Percentiles rank a stretch among this genome's conserved stretches.
These are phyloP conservation scores for Phaseolus lunatus DNA, from an alignment of 306 rosid species.

Conservation along the genomic window DNA sequence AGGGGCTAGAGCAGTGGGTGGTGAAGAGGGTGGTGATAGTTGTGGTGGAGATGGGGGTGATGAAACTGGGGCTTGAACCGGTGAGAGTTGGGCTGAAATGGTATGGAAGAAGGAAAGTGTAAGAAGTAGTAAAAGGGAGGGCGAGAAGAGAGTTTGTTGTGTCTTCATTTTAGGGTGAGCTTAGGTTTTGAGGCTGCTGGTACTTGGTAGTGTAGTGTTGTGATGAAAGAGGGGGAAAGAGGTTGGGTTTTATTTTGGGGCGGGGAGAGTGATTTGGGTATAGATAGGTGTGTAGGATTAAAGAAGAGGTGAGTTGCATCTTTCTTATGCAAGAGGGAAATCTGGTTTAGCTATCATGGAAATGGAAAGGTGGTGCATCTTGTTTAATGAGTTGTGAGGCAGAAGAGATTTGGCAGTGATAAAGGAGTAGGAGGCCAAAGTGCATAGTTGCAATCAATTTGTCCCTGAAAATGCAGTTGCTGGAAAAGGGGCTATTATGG, in stretches of 20 bases:
- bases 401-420: background rate
- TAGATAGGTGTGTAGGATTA: slow-evolving; percentile 34
- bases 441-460: slow-evolving; percentile 26
- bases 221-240: slow-evolving; percentile 10
- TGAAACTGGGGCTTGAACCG: slow-evolving; percentile 45
- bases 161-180: slow-evolving; percentile 38
- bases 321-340: slow-evolving; percentile 5
- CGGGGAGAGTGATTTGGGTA: background rate
- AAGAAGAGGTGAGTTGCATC: slow-evolving; percentile 17
- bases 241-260: slow-evolving; percentile 46
- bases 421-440: background rate
- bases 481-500: slow-evolving; percentile 20
- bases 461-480: slow-evolving; percentile 3
- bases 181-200: background rate
- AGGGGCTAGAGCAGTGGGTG: slow-evolving; percentile 41
- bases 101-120: slow-evolving; percentile 35
- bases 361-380: slow-evolving; percentile 45
- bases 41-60: slow-evolving; percentile 6
- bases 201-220: background rate
- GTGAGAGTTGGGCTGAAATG: slow-evolving; percentile 49
- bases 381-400: slow-evolving; percentile 29
- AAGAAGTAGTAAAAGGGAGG: slow-evolving; percentile 41
- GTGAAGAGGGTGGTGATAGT: slow-evolving; percentile 7
- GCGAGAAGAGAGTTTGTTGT: slow-evolving; percentile 41
- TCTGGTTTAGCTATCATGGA: slow-evolving; percentile 44